Evolutionary conservation across 2,329 filamentous ascomycete genomes (phyloP).

Genomic region (Cladosporium halotolerans): DNA sequence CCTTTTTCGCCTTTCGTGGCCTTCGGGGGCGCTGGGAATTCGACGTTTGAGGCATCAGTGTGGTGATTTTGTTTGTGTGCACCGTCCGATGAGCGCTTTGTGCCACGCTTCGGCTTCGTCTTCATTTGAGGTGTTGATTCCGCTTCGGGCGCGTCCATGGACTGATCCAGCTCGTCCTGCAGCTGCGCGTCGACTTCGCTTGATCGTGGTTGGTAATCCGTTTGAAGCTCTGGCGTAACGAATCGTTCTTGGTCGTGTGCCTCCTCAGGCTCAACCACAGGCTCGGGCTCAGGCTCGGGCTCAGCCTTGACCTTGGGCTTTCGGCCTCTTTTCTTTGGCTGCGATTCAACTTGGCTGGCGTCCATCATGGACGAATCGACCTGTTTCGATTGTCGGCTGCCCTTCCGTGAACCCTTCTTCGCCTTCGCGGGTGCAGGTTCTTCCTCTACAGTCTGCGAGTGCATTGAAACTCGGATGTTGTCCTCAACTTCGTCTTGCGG

Average conservation of each 20-base stretch:
- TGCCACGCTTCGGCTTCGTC: conserved; percentile 24
- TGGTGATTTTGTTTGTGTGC: conserved; percentile 22
- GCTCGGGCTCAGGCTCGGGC: conserved; percentile 16
- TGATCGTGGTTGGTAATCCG: conserved; percentile 10
- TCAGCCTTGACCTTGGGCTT: conserved; percentile 25
- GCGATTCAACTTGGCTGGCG: conserved; percentile 19
- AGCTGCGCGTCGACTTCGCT: conserved; percentile 26
- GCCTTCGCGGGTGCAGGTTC: conserved; percentile 12
- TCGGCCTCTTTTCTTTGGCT: conserved; percentile 24
- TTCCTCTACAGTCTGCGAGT: neutral
- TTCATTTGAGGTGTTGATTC: conserved; percentile 21
- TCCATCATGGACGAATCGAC: conserved; percentile 26
- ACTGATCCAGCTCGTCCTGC: conserved; percentile 28
- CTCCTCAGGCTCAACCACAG: conserved; percentile 17
- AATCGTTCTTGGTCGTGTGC: conserved; percentile 15
- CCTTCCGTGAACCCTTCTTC: conserved; percentile 22
- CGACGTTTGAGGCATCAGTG: conserved; percentile 19
- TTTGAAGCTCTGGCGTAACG: conserved; percentile 10
- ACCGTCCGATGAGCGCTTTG: conserved; percentile 36
- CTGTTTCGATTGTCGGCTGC: conserved; percentile 21
- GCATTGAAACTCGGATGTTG: conserved; percentile 8
- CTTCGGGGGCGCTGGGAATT: conserved; percentile 15
- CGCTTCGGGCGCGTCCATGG: conserved; percentile 20
- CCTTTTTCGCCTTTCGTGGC: conserved; percentile 26
- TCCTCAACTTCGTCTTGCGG: conserved; percentile 15